Evolutionary conservation across 148 eudicot species (phyloP).

Genomic region (Rhododendron molle): DNA sequence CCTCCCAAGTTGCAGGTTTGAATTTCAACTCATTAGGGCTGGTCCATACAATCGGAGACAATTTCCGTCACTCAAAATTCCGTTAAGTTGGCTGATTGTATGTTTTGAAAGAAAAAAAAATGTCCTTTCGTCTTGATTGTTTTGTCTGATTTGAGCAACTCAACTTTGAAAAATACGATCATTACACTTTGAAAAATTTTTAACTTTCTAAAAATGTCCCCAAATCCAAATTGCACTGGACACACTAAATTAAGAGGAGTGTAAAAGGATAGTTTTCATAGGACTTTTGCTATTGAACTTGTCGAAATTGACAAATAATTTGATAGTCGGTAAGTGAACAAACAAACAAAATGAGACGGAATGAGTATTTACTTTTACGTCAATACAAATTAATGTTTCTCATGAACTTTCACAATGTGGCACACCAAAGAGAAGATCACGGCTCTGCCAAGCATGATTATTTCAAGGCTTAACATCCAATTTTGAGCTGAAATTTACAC

Average conservation of each 20-base stretch:
- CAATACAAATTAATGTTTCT: neutral
- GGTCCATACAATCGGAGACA: neutral
- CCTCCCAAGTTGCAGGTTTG: too few species aligned
- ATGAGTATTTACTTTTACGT: too few species aligned
- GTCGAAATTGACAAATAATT: too few species aligned
- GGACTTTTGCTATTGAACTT: too few species aligned
- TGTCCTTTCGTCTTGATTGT: too few species aligned
- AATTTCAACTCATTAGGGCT: too few species aligned
- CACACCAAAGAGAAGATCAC: neutral
- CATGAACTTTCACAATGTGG: neutral
- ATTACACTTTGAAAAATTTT: too few species aligned
- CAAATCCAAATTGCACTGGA: neutral
- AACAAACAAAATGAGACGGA: too few species aligned
- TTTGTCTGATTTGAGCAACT: too few species aligned
- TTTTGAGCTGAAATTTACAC: neutral
- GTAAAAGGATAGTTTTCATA: too few species aligned
- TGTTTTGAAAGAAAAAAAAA: neutral
- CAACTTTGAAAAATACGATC: too few species aligned
- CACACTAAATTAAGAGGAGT: neutral
- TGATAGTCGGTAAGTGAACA: neutral
- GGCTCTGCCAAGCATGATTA: neutral
- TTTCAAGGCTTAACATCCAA: too few species aligned
- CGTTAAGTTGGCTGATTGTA: neutral
- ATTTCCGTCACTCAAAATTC: neutral
- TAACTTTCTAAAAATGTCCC: neutral